Conservation (phyloP, 495 filamentous ascomycete genomes). For the Cryomyces antarcticus region DNA sequence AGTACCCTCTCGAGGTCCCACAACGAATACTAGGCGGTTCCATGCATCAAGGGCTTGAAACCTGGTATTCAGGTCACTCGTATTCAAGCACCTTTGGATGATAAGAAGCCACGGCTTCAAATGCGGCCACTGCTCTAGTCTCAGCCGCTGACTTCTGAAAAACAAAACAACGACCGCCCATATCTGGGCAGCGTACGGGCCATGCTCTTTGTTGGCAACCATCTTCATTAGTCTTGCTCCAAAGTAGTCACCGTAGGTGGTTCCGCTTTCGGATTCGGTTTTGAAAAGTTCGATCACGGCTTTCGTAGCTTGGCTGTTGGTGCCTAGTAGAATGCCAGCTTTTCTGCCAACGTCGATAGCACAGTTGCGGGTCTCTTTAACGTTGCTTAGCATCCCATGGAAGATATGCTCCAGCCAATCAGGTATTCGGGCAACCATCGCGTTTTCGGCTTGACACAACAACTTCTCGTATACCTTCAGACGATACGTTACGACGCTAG, state of each 20-base stretch:
- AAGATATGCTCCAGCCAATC: slow-evolving; percentile 73
- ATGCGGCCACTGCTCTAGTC: slow-evolving; percentile 51
- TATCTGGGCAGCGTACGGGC: slow-evolving; percentile 57
- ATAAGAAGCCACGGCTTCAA: slow-evolving; percentile 52
- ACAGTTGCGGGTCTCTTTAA: slow-evolving; percentile 53
- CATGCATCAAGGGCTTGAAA: slow-evolving; percentile 62
- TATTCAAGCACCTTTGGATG: slow-evolving; percentile 71
- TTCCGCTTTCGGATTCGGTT: slow-evolving; percentile 29
- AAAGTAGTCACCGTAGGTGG: slow-evolving; percentile 42
- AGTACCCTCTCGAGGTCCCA: slow-evolving; percentile 40
- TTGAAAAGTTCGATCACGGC: slow-evolving; percentile 47
- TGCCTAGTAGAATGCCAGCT: slow-evolving; percentile 40
- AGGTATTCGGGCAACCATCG: slow-evolving; percentile 37
- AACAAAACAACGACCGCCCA: slow-evolving; percentile 71
- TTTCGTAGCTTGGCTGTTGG: slow-evolving; percentile 40
- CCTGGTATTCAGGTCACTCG: slow-evolving; percentile 47
- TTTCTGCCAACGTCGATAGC: slow-evolving; percentile 55
- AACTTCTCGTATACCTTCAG: slow-evolving; percentile 59
- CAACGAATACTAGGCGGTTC: slow-evolving; percentile 58
- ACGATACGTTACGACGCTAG: slow-evolving; percentile 50
- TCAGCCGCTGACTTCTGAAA: slow-evolving; percentile 36
- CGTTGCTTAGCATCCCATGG: slow-evolving; percentile 51
- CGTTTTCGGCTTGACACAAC: slow-evolving; percentile 39
- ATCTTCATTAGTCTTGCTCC: slow-evolving; percentile 48
- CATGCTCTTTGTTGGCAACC: slow-evolving; percentile 40